A percentile compares a stretch with the other conserved stretches of the same genome.
Evolutionary conservation across 2,329 filamentous ascomycete species (phyloP).

Genomic region (Xylariaceae sp.): DNA sequence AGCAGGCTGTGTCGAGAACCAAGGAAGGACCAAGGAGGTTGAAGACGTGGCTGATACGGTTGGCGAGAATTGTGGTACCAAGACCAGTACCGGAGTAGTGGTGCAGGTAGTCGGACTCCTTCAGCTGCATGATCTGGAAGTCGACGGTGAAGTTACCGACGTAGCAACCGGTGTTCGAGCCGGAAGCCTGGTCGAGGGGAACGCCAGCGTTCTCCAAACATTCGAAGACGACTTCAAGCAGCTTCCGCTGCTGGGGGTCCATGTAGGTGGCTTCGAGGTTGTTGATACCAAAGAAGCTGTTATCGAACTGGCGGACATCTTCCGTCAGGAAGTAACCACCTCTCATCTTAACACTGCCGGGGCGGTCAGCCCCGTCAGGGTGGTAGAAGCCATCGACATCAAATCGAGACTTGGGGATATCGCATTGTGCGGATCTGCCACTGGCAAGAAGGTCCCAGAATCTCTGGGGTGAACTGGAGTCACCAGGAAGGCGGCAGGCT

Average conservation of each 20-base stretch:
- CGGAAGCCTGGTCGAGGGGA: constrained; percentile 12
- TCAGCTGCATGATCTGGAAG: constrained; percentile 14
- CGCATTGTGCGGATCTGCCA: background rate
- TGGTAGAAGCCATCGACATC: constrained; percentile 11
- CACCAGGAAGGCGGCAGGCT: constrained; percentile 10
- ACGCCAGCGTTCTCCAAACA: constrained; percentile 21
- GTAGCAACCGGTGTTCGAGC: constrained; percentile 20
- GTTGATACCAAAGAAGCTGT: constrained; percentile 16
- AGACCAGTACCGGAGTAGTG: constrained; percentile 17
- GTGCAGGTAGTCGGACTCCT: constrained; percentile 24
- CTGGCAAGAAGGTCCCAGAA: constrained; percentile 8
- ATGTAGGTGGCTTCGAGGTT: constrained; percentile 20
- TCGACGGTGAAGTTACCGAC: constrained; percentile 30
- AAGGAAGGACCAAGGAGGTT: constrained; percentile 32
- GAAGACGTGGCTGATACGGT: constrained; percentile 31
- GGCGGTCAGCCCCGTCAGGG: background rate
- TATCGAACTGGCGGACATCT: constrained; percentile 15
- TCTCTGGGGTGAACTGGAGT: background rate
- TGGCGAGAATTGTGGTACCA: constrained; percentile 13
- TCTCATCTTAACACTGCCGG: constrained; percentile 7
- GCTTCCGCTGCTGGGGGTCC: constrained; percentile 33
- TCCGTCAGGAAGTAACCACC: constrained; percentile 29
- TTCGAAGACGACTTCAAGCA: constrained; percentile 36
- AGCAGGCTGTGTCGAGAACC: constrained; percentile 36
- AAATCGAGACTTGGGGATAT: constrained; percentile 5